Base-by-base conservation (phyloP, 2,329 filamentous ascomycete genomes). In the Hypoxylon sp. region DNA sequence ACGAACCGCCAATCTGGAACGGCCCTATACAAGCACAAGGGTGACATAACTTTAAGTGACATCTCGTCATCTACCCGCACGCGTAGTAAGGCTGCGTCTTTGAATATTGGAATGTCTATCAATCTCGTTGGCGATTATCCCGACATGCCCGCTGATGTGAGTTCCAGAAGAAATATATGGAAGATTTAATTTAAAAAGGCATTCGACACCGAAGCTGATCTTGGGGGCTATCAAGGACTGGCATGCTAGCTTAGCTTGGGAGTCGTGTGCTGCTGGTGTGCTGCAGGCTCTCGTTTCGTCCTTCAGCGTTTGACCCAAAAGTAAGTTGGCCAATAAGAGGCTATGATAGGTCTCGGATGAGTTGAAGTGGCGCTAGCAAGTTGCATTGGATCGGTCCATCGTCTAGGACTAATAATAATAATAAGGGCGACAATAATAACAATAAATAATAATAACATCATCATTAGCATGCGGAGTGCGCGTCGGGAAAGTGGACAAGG, bases 331-430 rank as follows among this genome's bases (percentile, higher is more conserved):
- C 70, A 75, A 74, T 73, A 48, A 63, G 63, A 60, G 51, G 43
- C 28, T 61, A 60, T 50, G 55, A 68, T 52, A 67, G 56, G 70
- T 69, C 73, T 73, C 63, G 56, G 64, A 70, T 68, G 51, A n/a
- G 63, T 43, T 38, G 53, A 70, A 61, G 72, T 72, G 69, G 66
- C 67, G 73, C 73, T 74, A 72, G 68, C 50, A 65, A 59, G 70
- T 67, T 60, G 55, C 45, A 66, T 67, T 60, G 52, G 41, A 66
- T 70, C 50, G 63, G 57, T 68, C 62, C 60, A 60, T 51, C 65
- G 58, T 49, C 19, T 59, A 61, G 51, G 52, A 48, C 53, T 48
- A 60, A 46, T 53, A 49, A 60, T 67, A 64, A 60, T 51, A 62
- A 63, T 46, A 67, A 63, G 41, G 46, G 49, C 55, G 48, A 63